Percentiles rank a stretch among this genome's conserved stretches.
phyloP scores from a whole-genome alignment of 2,329 filamentous ascomycete species.

The Chlorencoelia australis region DNA sequence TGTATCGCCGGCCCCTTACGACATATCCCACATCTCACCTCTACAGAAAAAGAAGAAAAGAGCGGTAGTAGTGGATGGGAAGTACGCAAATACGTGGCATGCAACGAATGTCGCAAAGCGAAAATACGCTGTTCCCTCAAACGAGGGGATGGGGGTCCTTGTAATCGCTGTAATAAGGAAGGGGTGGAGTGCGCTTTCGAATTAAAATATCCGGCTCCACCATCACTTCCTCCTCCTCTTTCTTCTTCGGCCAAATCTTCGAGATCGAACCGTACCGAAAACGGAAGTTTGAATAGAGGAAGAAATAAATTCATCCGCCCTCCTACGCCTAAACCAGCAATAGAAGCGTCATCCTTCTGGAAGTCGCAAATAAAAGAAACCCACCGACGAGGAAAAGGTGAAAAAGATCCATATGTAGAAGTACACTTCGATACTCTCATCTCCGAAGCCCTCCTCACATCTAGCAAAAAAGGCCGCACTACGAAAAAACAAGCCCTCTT shows the following conservation, averaged over 20 bases:
- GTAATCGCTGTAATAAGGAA: conserved; percentile 10
- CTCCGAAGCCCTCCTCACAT: too few relatives aligned
- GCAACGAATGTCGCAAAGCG: conserved; percentile 14
- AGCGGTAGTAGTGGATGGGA: background rate
- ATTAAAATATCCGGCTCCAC: background rate
- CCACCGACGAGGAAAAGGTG: background rate
- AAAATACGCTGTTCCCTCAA: conserved; percentile 11
- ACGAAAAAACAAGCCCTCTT: background rate
- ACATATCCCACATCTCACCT: background rate
- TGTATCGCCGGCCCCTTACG: conserved; percentile 14
- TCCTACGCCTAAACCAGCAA: background rate
- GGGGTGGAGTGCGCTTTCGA: conserved; percentile 14
- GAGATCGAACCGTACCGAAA: background rate
- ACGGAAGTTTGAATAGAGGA: too few relatives aligned
- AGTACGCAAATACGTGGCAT: conserved; percentile 9
- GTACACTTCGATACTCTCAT: too few relatives aligned
- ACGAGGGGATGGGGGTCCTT: conserved; percentile 15
- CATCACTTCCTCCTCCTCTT: background rate
- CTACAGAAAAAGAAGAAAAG: background rate
- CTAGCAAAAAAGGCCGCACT: background rate
- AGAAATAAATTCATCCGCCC: too few relatives aligned
- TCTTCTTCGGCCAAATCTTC: background rate
- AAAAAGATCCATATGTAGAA: too few relatives aligned
- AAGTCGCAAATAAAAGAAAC: background rate
- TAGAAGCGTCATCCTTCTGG: background rate